Evolutionary conservation across 2,329 filamentous ascomycete genomes (phyloP).

Genomic region (Fusarium anthophilum): DNA sequence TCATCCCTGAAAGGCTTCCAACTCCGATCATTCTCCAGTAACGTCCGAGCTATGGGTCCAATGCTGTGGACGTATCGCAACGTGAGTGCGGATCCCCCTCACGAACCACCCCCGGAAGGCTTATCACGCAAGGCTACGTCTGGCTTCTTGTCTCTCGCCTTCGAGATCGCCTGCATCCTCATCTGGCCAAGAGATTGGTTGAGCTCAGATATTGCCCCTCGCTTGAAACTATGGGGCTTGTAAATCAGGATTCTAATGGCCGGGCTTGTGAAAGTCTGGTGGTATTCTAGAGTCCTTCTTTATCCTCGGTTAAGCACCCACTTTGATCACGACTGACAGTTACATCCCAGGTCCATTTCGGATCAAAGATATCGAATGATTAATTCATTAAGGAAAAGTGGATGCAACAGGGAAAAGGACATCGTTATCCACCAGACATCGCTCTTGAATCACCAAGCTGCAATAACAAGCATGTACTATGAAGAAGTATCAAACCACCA

Average conservation of each 20-base stretch:
- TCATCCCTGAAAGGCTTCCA: conserved; percentile 12
- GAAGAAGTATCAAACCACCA: background rate
- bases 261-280: conserved; percentile 27
- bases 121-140: conserved; percentile 25
- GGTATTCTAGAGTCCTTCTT: conserved; percentile 13
- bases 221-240: conserved; percentile 1
- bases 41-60: conserved; percentile 25
- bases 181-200: conserved; percentile 22
- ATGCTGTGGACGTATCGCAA: background rate
- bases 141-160: conserved; percentile 2
- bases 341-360: conserved; percentile 9
- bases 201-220: conserved; percentile 5
- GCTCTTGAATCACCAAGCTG: background rate
- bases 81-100: conserved; percentile 24
- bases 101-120: conserved; percentile 16
- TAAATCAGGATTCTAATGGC: conserved; percentile 10
- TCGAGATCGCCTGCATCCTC: conserved; percentile 17
- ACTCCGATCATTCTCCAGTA: conserved; percentile 36
- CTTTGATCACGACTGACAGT: background rate
- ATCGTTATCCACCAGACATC: conserved; percentile 17
- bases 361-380: conserved; percentile 9
- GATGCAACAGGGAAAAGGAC: background rate
- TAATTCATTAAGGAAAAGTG: background rate
- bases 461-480: background rate
- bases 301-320: conserved; percentile 36